phyloP scores from a whole-genome alignment of 1,284 basidiomycete species.

The Melanopsichium pennsylvanicum region DNA sequence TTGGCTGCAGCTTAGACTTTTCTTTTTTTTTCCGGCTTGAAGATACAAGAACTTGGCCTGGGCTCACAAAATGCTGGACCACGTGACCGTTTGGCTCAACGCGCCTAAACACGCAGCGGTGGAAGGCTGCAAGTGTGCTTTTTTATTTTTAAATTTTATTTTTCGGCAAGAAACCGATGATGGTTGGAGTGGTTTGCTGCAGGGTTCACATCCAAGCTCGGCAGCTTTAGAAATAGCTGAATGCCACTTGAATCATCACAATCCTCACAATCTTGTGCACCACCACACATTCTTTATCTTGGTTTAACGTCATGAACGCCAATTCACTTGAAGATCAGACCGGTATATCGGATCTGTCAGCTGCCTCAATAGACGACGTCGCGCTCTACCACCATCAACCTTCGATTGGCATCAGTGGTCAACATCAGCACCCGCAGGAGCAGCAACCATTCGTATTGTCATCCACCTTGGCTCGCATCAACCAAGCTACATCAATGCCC shows the following conservation, averaged over 20 bases:
- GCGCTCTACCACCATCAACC: slow-evolving; percentile 3
- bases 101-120: slow-evolving; percentile 26
- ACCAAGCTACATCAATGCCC: neutral
- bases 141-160: too few species aligned
- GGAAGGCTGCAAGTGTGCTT: neutral
- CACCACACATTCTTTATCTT: too few species aligned
- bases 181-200: slow-evolving; percentile 5
- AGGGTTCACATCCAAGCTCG: slow-evolving; percentile 19
- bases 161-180: too few species aligned
- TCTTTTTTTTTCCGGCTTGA: neutral
- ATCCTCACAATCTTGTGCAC: too few species aligned
- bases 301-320: slow-evolving; percentile 16
- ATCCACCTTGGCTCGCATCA: neutral
- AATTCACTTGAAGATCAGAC: slow-evolving; percentile 30
- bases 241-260: neutral
- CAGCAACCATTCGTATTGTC: neutral
- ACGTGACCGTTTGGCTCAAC: slow-evolving; percentile 21
- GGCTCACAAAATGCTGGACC: neutral
- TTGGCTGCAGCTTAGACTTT: neutral
- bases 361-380: slow-evolving; percentile 15
- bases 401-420: too few species aligned
- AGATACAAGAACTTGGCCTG: neutral
- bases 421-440: too few species aligned
- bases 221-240: too few species aligned
- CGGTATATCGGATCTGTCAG: slow-evolving; percentile 34